A percentile compares a stretch with the other conserved stretches of the same genome.
phyloP scores from a whole-genome alignment of 2,329 filamentous ascomycete species.

The Penicillium sclerotigenum region DNA sequence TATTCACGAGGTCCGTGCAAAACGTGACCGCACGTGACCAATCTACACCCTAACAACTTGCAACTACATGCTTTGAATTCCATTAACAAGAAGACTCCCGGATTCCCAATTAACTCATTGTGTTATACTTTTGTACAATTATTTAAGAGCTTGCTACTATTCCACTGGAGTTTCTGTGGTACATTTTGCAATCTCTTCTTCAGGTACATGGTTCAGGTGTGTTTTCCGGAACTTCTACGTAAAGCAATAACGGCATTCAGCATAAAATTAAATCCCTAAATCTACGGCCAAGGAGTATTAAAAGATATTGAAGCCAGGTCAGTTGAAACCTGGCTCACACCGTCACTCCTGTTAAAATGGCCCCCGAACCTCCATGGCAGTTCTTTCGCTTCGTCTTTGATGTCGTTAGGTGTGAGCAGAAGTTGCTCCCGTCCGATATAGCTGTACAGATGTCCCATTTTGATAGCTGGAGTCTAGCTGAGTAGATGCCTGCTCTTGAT shows the following conservation, averaged over 20 bases:
- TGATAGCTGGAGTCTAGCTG: too few relatives aligned
- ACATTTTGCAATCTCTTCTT: not conserved
- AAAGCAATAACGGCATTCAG: not conserved
- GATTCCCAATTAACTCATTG: not conserved
- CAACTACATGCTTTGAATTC: not conserved
- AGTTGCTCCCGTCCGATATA: not conserved
- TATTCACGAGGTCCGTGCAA: not conserved
- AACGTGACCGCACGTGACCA: not conserved
- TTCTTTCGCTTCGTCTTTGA: not conserved
- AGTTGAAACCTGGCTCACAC: too few relatives aligned
- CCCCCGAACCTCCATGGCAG: not conserved
- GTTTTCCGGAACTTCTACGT: not conserved
- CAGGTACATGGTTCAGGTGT: not conserved
- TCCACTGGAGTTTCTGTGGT: not conserved
- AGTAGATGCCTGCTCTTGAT: not conserved
- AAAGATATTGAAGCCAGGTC: too few relatives aligned
- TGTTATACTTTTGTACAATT: not conserved
- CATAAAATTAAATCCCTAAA: not conserved
- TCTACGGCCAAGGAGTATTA: not conserved
- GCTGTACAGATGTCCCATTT: too few relatives aligned
- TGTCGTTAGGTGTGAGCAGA: not conserved
- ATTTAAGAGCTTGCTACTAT: fast-evolving
- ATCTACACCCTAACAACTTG: conserved; percentile 1
- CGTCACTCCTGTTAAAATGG: too few relatives aligned
- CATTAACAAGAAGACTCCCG: not conserved